These are phyloP conservation scores for Colletotrichum filicis DNA, from an alignment of 2,329 filamentous ascomycete genomes.

Conservation along the genomic window DNA sequence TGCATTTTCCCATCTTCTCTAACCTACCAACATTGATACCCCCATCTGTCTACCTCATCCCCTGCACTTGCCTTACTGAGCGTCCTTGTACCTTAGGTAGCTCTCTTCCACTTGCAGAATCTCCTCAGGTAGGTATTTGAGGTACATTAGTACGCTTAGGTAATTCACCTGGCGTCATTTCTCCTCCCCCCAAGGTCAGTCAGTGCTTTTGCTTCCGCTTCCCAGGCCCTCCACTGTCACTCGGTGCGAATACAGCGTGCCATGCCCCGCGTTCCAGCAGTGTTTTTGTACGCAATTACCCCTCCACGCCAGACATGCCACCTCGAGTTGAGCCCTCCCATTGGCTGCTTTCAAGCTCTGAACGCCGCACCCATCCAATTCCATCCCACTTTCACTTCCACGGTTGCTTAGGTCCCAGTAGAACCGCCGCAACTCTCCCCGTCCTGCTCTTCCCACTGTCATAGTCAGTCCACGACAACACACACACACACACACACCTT, in stretches of 20 bases:
- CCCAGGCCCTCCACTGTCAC: neutral
- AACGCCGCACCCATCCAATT: conserved; percentile 10
- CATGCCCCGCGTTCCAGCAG: conserved; percentile 25
- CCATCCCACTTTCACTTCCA: neutral
- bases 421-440: neutral
- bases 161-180: conserved; percentile 7
- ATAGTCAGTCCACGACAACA: conserved; percentile 24
- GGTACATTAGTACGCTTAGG: neutral
- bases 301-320: conserved; percentile 34
- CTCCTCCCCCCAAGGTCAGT: conserved; percentile 19
- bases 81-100: neutral
- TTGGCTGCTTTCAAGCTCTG: conserved; percentile 23
- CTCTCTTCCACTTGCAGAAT: neutral
- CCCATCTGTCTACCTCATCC: neutral
- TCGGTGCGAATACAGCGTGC: neutral
- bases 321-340: conserved; percentile 6
- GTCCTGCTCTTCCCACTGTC: neutral
- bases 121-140: neutral
- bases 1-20: neutral
- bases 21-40: neutral
- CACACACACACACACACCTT: neutral
- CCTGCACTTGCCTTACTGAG: neutral
- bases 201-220: conserved; percentile 11
- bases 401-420: neutral
- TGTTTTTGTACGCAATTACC: conserved; percentile 24